phyloP scores from a whole-genome alignment of 805 yeast species.

The Wickerhamiella australiensis region DNA sequence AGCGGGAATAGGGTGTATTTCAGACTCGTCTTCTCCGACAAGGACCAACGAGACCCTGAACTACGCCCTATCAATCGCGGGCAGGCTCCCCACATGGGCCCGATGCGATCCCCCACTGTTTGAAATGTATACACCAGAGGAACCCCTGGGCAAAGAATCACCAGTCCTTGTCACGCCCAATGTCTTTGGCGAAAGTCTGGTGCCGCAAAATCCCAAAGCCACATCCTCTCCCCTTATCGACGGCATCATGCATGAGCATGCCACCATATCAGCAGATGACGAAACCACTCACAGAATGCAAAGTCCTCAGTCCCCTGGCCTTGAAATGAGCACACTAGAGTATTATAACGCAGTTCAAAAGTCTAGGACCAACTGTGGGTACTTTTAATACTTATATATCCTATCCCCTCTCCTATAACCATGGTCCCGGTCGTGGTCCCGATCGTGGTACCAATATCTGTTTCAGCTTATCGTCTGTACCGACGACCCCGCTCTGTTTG shows the following conservation, averaged over 20 bases:
- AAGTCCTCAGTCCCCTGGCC: neutral
- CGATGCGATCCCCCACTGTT: neutral
- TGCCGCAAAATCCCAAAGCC: neutral
- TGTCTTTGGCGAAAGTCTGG: neutral
- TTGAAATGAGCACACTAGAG: neutral
- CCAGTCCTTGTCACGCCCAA: neutral
- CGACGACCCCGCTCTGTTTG: no score
- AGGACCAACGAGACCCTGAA: neutral
- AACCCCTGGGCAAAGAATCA: neutral
- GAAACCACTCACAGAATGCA: neutral
- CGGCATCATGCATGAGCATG: neutral
- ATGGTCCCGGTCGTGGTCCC: no score
- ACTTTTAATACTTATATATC: no score
- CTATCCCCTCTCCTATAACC: no score
- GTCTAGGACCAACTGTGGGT: neutral
- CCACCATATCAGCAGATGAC: neutral
- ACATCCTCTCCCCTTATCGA: neutral
- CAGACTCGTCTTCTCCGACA: neutral
- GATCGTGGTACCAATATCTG: no score
- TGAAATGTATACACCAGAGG: neutral
- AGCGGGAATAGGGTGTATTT: neutral
- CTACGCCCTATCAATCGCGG: neutral
- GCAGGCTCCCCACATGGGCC: neutral
- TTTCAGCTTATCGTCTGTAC: no score
- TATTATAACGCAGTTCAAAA: neutral